Conservation (phyloP, 2,329 filamentous ascomycete species). For the Tolypocladium ovalisporum region DNA sequence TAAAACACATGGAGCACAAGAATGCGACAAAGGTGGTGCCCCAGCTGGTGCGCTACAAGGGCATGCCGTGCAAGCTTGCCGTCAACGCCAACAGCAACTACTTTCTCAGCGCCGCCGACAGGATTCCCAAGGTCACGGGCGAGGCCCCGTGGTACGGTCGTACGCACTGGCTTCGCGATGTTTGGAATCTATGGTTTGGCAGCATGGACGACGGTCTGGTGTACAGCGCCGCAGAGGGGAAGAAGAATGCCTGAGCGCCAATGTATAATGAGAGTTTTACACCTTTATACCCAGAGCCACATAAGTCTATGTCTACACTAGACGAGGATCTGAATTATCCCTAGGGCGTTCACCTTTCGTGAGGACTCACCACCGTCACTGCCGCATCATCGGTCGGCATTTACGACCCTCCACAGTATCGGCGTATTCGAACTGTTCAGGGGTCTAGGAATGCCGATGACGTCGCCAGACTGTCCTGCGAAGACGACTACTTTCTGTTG, state of each 20-base stretch:
- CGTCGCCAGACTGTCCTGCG: too few species aligned
- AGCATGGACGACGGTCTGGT: slow-evolving; percentile 19
- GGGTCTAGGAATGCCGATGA: too few species aligned
- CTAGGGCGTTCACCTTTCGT: too few species aligned
- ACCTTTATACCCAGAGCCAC: not conserved
- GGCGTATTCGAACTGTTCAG: too few species aligned
- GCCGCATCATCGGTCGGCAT: too few species aligned
- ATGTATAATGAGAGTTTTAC: too few species aligned
- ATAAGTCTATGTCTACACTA: not conserved
- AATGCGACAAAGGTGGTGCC: slow-evolving; percentile 35
- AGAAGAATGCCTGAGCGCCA: slow-evolving; percentile 15
- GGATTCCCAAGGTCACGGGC: slow-evolving; percentile 24
- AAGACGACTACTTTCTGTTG: too few species aligned
- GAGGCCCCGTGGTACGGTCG: slow-evolving; percentile 25
- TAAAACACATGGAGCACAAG: slow-evolving; percentile 40
- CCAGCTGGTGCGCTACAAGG: slow-evolving; percentile 15
- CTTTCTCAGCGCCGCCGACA: slow-evolving; percentile 21
- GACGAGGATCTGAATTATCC: too few species aligned
- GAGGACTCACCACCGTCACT: too few species aligned
- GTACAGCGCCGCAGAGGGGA: slow-evolving; percentile 16
- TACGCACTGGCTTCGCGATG: slow-evolving; percentile 17
- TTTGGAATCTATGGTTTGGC: slow-evolving; percentile 17
- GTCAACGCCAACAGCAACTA: slow-evolving; percentile 21
- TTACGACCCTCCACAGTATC: too few species aligned
- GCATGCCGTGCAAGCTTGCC: slow-evolving; percentile 13